Evolutionary conservation across 441 rosid species (phyloP).

Genomic region (Flueggea neowawraea): DNA sequence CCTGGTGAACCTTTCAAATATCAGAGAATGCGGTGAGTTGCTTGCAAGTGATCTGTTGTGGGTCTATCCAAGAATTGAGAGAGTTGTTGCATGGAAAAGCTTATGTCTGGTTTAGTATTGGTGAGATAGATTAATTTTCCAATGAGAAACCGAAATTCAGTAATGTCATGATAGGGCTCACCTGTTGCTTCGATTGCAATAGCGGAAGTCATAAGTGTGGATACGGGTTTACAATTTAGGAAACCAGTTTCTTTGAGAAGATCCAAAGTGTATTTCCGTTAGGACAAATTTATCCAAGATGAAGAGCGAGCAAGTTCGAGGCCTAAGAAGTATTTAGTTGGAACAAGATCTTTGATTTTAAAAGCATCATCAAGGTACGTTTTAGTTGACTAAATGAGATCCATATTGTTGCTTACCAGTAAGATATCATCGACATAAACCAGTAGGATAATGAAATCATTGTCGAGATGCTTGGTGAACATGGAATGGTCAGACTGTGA

Average conservation of each 20-base stretch:
- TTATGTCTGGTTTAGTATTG: not conserved
- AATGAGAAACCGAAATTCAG: too few relatives aligned
- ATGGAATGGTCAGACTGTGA: not conserved
- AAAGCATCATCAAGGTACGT: not conserved
- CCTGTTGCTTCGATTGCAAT: too few relatives aligned
- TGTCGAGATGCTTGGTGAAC: too few relatives aligned
- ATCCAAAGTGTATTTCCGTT: conserved; percentile 4
- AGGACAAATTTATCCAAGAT: not conserved
- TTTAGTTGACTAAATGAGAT: not conserved
- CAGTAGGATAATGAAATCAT: too few relatives aligned
- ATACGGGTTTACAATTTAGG: not conserved
- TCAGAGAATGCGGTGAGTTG: not conserved
- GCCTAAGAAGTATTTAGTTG: conserved; percentile 1
- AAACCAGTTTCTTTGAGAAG: not conserved
- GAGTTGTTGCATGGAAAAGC: not conserved
- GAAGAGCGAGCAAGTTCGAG: not conserved
- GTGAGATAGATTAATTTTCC: not conserved
- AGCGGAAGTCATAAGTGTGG: not conserved
- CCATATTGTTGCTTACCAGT: not conserved
- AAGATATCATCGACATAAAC: not conserved
- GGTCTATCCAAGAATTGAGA: not conserved
- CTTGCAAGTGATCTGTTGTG: not conserved
- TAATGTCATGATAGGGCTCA: too few relatives aligned
- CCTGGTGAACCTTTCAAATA: not conserved
- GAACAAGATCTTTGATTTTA: not conserved